phyloP scores from a whole-genome alignment of 768 basidiomycete species.

The Hygrocybe coccinea region DNA sequence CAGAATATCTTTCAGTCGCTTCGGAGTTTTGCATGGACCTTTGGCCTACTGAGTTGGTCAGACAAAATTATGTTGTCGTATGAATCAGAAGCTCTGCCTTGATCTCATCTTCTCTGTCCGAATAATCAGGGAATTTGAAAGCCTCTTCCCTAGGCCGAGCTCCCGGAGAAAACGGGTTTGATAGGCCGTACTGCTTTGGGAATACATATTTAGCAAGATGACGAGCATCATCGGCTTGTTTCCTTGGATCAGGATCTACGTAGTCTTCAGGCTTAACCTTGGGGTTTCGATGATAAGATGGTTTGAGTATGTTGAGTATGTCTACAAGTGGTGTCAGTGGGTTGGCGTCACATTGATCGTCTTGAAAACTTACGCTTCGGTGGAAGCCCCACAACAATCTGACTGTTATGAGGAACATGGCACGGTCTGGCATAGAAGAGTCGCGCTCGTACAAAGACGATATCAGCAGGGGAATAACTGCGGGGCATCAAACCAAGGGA shows the following conservation, averaged over 20 bases:
- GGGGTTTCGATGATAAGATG: slow-evolving; percentile 36
- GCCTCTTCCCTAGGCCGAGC: slow-evolving; percentile 20
- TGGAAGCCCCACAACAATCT: slow-evolving; percentile 61
- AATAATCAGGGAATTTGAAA: slow-evolving; percentile 45
- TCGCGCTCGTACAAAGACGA: slow-evolving; percentile 49
- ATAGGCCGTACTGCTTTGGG: slow-evolving; percentile 68
- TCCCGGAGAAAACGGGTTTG: slow-evolving; percentile 48
- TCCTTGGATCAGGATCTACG: slow-evolving; percentile 42
- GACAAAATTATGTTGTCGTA: background rate
- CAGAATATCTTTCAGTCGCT: slow-evolving; percentile 56
- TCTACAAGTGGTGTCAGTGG: slow-evolving; percentile 39
- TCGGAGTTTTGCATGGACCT: slow-evolving; percentile 65
- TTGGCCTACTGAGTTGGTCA: slow-evolving; percentile 21
- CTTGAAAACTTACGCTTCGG: slow-evolving; percentile 48
- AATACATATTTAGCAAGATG: slow-evolving; percentile 82
- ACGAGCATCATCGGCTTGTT: slow-evolving; percentile 48
- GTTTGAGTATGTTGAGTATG: slow-evolving; percentile 54
- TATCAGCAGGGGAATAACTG: slow-evolving; percentile 46
- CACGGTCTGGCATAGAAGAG: slow-evolving; percentile 67
- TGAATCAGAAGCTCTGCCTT: slow-evolving; percentile 39
- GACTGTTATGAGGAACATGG: slow-evolving; percentile 43
- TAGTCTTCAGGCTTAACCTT: slow-evolving; percentile 25
- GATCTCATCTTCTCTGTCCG: slow-evolving; percentile 65
- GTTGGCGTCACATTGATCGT: background rate
- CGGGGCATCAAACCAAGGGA: background rate